Percentiles rank a stretch among this genome's conserved stretches.
phyloP scores from a whole-genome alignment of 148 eudicot species.

The Camellia sinensis region DNA sequence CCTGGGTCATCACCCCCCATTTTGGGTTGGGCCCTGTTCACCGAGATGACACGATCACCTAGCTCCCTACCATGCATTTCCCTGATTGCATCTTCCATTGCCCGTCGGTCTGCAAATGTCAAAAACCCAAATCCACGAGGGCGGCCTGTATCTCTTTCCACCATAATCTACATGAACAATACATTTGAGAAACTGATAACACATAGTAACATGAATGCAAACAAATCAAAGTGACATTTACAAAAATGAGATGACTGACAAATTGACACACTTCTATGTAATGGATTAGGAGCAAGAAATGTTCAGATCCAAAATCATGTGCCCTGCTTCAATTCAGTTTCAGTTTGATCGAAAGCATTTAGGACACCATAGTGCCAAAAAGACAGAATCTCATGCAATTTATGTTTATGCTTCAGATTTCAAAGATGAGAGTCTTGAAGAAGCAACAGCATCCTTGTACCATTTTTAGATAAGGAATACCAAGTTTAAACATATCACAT shows the following conservation, averaged over 20 bases:
- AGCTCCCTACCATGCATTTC: slow-evolving; percentile 56
- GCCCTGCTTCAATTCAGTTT: neutral
- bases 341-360: neutral
- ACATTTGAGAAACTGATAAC: slow-evolving; percentile 19
- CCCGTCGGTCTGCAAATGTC: slow-evolving; percentile 63
- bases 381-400: too few species aligned
- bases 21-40: slow-evolving; percentile 39
- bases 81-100: slow-evolving; percentile 65
- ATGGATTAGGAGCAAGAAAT: neutral
- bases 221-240: neutral
- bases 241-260: neutral
- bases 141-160: slow-evolving; percentile 67
- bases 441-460: too few species aligned
- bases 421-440: neutral
- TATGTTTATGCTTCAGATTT: neutral
- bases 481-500: neutral
- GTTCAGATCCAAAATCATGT: neutral
- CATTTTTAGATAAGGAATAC: neutral
- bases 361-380: neutral
- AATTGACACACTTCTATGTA: neutral
- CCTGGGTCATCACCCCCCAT: slow-evolving; percentile 43
- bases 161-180: slow-evolving; percentile 49
- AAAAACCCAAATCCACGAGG: slow-evolving; percentile 76
- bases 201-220: slow-evolving; percentile 10
- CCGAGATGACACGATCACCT: slow-evolving; percentile 36